Evolutionary conservation across 148 eudicot genomes (phyloP).

Genomic region (Silene latifolia): DNA sequence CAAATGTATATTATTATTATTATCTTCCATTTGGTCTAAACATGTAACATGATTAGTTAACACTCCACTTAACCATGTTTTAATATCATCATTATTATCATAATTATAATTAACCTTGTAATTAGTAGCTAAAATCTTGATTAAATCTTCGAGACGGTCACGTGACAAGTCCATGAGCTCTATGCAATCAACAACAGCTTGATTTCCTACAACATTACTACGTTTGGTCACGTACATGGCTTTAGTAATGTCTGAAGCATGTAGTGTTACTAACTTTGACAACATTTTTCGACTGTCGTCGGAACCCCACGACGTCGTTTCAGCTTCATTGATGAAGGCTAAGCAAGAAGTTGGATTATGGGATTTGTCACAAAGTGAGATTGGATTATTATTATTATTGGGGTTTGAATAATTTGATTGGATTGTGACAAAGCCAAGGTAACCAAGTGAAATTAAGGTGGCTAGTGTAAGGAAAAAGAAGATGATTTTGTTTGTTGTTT

Average conservation of each 20-base stretch:
- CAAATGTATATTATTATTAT: constrained; percentile 7
- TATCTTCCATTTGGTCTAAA: constrained; percentile 16
- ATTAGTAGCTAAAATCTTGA: constrained; percentile 3
- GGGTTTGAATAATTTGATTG: background rate
- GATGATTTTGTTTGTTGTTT: constrained; percentile 14
- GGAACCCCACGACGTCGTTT: constrained; percentile 1
- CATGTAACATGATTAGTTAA: constrained; percentile 33
- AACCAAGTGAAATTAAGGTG: constrained; percentile 20
- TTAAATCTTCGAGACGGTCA: constrained; percentile 20
- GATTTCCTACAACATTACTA: background rate
- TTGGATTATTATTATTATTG: background rate
- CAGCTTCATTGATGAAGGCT: background rate
- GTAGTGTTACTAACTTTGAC: background rate
- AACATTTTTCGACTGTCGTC: constrained; percentile 13
- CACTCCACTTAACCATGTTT: constrained; percentile 34
- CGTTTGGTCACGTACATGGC: constrained; percentile 15
- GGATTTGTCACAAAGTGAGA: constrained; percentile 21
- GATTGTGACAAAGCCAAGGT: constrained; percentile 18
- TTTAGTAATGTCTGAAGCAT: constrained; percentile 15
- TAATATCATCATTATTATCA: constrained; percentile 2
- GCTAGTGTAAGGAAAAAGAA: constrained; percentile 4
- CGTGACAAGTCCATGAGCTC: constrained; percentile 34
- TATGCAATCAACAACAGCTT: constrained; percentile 21
- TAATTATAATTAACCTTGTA: background rate
- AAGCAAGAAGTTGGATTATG: constrained; percentile 22